Evolutionary conservation across 2,329 filamentous ascomycete species (phyloP).

Genomic region (Cercospora berteroae): DNA sequence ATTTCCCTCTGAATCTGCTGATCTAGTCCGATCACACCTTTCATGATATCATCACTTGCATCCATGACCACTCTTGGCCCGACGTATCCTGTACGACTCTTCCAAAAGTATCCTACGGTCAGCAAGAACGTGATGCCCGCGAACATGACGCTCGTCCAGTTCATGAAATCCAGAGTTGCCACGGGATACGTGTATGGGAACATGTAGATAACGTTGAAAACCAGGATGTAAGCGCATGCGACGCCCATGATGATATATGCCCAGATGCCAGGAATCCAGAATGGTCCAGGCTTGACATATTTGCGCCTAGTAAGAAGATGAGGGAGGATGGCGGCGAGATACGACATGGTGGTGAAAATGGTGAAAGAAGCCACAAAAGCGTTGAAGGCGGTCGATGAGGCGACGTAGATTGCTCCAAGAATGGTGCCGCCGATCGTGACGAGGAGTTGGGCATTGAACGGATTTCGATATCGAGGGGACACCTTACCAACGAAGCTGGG

Average conservation of each 20-base stretch:
- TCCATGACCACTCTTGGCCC: slow-evolving; percentile 37
- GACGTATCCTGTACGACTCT: slow-evolving; percentile 40
- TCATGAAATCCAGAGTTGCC: slow-evolving; percentile 48
- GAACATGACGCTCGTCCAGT: slow-evolving; percentile 54
- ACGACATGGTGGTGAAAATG: slow-evolving; percentile 56
- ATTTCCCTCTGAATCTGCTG: slow-evolving; percentile 10
- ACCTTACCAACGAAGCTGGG: slow-evolving; percentile 50
- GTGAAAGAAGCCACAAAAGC: slow-evolving; percentile 62
- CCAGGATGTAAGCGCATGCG: slow-evolving; percentile 57
- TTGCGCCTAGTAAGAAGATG: slow-evolving; percentile 42
- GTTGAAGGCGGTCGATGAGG: slow-evolving; percentile 64
- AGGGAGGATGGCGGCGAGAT: slow-evolving; percentile 61
- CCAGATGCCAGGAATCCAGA: slow-evolving; percentile 51
- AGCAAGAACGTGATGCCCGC: slow-evolving; percentile 54
- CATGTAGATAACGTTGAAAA: slow-evolving; percentile 64
- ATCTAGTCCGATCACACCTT: slow-evolving; percentile 27
- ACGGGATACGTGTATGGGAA: slow-evolving; percentile 53
- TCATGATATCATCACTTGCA: slow-evolving; percentile 30
- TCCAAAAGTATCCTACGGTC: slow-evolving; percentile 46
- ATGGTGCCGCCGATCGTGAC: slow-evolving; percentile 54
- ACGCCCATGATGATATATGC: slow-evolving; percentile 55
- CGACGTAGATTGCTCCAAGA: slow-evolving; percentile 64
- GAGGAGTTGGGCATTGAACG: slow-evolving; percentile 56
- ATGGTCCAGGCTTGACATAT: slow-evolving; percentile 57
- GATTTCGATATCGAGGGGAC: slow-evolving; percentile 47